A percentile compares a stretch with the other conserved stretches of the same genome.
These are phyloP conservation scores for Angophora floribunda DNA, from an alignment of 345 rosid genomes.

Conservation along the genomic window DNA sequence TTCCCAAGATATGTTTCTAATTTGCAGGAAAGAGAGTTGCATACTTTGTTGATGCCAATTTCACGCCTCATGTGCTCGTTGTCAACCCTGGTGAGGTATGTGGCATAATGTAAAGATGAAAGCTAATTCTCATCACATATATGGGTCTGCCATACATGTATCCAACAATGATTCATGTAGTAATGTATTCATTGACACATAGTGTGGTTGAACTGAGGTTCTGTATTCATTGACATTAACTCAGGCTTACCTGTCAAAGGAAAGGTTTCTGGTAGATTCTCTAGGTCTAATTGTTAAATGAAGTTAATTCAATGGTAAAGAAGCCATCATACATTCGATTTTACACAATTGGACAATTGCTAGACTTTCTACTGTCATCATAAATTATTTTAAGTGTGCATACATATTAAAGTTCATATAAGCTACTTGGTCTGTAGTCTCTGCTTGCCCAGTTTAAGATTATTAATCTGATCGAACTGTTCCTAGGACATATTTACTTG, in stretches of 20 bases:
- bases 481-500: neutral
- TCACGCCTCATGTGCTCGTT: constrained; percentile 78
- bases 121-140: neutral
- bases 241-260: neutral
- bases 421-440: neutral
- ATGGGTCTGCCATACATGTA: neutral
- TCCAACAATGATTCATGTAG: neutral
- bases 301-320: neutral
- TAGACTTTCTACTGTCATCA: neutral
- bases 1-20: neutral
- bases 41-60: constrained; percentile 55
- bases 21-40: constrained; percentile 42
- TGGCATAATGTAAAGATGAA: neutral
- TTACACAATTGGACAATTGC: neutral
- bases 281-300: neutral
- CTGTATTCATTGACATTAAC: neutral
- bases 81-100: constrained; percentile 93
- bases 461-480: neutral
- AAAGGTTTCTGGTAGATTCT: neutral
- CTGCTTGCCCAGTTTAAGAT: neutral
- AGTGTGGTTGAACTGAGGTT: neutral
- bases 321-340: neutral
- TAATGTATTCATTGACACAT: neutral
- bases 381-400: neutral
- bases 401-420: neutral